These are phyloP conservation scores for Thuidium tamariscinum DNA, from an alignment of 225 moss, liverwort and hornwort genomes.

Conservation along the genomic window DNA sequence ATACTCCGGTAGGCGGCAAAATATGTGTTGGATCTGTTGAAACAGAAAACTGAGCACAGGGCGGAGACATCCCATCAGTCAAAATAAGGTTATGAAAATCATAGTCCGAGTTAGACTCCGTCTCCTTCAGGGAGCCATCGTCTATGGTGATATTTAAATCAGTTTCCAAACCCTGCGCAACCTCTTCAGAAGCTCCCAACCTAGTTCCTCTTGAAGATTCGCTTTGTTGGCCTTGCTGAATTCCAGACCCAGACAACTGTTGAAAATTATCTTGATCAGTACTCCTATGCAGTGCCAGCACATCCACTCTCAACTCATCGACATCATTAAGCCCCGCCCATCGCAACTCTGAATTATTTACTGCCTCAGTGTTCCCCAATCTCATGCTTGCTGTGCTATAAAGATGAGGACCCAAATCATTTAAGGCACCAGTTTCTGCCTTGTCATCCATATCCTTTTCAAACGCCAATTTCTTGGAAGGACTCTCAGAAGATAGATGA, in stretches of 20 bases:
- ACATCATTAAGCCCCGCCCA: slow-evolving; percentile 43
- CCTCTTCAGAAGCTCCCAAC: slow-evolving; percentile 26
- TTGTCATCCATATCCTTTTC: slow-evolving; percentile 34
- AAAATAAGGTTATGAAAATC: slow-evolving; percentile 10
- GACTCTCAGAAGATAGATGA: slow-evolving; percentile 7
- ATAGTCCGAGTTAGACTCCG: neutral
- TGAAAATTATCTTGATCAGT: slow-evolving; percentile 30
- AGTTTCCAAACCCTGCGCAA: slow-evolving; percentile 8
- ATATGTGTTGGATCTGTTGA: slow-evolving; percentile 7
- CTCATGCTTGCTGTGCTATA: slow-evolving; percentile 16
- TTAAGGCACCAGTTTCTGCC: slow-evolving; percentile 18
- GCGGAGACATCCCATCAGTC: slow-evolving; percentile 6
- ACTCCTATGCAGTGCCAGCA: slow-evolving; percentile 4
- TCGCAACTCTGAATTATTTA: slow-evolving; percentile 25
- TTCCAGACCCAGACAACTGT: slow-evolving; percentile 22
- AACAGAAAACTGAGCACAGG: neutral
- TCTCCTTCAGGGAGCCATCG: slow-evolving; percentile 30
- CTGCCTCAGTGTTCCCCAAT: slow-evolving; percentile 18
- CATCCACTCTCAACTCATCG: slow-evolving; percentile 32
- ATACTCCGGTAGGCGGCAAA: slow-evolving; percentile 3
- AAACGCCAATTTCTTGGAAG: slow-evolving; percentile 8
- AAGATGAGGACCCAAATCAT: slow-evolving; percentile 29
- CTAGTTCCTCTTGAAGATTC: slow-evolving; percentile 37
- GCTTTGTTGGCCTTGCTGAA: slow-evolving; percentile 21
- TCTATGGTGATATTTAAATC: neutral